Conservation (phyloP, 768 basidiomycete species). For the Auriscalpium microsporum region DNA sequence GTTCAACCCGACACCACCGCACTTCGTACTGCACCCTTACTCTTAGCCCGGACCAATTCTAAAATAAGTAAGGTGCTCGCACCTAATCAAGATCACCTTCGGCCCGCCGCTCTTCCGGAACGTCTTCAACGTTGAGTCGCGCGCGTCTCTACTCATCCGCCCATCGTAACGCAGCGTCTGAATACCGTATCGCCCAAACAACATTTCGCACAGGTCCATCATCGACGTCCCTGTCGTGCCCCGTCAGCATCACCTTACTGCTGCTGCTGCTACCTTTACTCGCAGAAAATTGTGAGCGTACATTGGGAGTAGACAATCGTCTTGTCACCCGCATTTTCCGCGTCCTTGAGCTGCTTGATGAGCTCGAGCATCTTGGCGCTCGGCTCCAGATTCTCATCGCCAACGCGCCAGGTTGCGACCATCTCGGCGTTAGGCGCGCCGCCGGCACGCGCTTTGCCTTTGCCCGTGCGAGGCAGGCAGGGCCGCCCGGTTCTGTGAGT, state of each 20-base stretch:
- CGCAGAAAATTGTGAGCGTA: slow-evolving; percentile 20
- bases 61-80: slow-evolving; percentile 4
- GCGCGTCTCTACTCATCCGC: slow-evolving; percentile 47
- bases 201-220: slow-evolving; percentile 55
- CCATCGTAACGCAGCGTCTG: slow-evolving; percentile 57
- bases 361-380: slow-evolving; percentile 62
- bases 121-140: slow-evolving; percentile 39
- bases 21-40: slow-evolving; percentile 38
- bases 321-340: slow-evolving; percentile 57
- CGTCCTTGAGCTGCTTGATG: slow-evolving; percentile 47
- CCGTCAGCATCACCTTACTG: background rate
- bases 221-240: slow-evolving; percentile 56
- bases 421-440: slow-evolving; percentile 16
- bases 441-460: slow-evolving; percentile 21
- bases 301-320: slow-evolving; percentile 67
- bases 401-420: slow-evolving; percentile 47
- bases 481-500: background rate
- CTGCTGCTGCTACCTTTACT: background rate
- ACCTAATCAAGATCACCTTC: slow-evolving; percentile 62
- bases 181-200: slow-evolving; percentile 52
- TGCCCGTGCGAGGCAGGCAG: slow-evolving; percentile 6
- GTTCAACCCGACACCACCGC: slow-evolving; percentile 63
- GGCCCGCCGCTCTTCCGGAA: slow-evolving; percentile 53
- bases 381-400: slow-evolving; percentile 54
- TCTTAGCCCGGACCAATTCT: background rate